These are phyloP conservation scores for Gardenia jasminoides DNA, from an alignment of 257 asterid species.

Conservation along the genomic window DNA sequence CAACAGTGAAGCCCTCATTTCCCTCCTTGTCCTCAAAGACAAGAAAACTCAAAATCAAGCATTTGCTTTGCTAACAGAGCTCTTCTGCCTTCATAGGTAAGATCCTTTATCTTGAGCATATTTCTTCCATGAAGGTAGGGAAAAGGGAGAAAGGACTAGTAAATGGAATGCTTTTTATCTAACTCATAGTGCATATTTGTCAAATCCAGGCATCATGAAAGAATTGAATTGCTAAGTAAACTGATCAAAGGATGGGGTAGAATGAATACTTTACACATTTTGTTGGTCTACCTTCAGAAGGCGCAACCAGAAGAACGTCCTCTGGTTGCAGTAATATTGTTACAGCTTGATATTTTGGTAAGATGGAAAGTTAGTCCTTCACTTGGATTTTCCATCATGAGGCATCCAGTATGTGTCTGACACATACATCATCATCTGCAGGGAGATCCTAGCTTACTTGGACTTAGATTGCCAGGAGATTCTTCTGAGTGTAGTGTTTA, in stretches of 20 bases:
- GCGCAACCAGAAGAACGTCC: slow-evolving; percentile 63
- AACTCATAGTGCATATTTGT: background rate
- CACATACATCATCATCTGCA: background rate
- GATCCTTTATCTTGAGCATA: background rate
- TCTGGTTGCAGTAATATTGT: slow-evolving; percentile 53
- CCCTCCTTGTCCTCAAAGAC: slow-evolving; percentile 41
- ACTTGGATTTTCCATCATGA: background rate
- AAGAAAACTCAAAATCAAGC: slow-evolving; percentile 30
- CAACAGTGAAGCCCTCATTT: slow-evolving; percentile 41
- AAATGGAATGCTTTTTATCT: background rate
- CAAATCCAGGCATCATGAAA: slow-evolving; percentile 45
- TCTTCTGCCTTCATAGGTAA: slow-evolving; percentile 70
- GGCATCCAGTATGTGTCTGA: background rate
- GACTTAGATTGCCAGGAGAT: slow-evolving; percentile 50
- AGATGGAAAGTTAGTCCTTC: slow-evolving; percentile 10
- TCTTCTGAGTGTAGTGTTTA: slow-evolving; percentile 50
- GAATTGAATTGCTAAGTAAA: slow-evolving; percentile 42
- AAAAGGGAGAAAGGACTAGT: background rate
- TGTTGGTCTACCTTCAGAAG: slow-evolving; percentile 55
- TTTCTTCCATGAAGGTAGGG: background rate
- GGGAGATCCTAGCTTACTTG: slow-evolving; percentile 17
- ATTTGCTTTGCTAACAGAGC: slow-evolving; percentile 55
- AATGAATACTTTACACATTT: slow-evolving; percentile 55
- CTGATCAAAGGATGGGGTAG: slow-evolving; percentile 56
- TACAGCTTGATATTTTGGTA: slow-evolving; percentile 79